Evolutionary conservation across 2,329 filamentous ascomycete genomes (phyloP), one percentile per base, ranked within the genome.

Genomic region (Metarhizium rileyi): DNA sequence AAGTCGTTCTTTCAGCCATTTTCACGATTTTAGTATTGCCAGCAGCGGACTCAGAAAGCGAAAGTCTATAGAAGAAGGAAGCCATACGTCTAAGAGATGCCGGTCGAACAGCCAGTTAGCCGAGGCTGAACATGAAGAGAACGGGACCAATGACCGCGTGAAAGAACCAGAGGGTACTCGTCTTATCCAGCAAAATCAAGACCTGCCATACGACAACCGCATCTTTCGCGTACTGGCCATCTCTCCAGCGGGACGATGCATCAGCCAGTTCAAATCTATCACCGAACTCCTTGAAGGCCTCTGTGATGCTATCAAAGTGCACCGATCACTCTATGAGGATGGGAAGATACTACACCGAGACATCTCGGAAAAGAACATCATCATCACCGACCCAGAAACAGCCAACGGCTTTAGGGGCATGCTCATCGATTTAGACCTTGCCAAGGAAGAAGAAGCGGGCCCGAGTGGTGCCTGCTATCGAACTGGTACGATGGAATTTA

Each of bases 371-470:
- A 52, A 49, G 14, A 52, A 49, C 23, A 45, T 52, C 35, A 49
- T 49, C 23, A 40, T 52, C 26, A 52, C 50, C 14, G 36, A 52
- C 28, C 46, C 42, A n/a, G 26, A 36, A 10, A 41, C 2, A 14
- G 35, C 42, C 23, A 35, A 47, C 36, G 50, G 50, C 23, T 52
- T 44, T 20, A 49, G 42, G 26, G 50, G 50, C 16, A 49, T 49
- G 50, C 38, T 52, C 23, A 52, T 52, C 36, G 45, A 49, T 25
- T 47, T 52, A 10, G 50, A 52, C 36, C 28, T 52, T 14, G 50
- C 44, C 9, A 47, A 49, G 50, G 50, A 51, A 36, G 46, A 51
- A 26, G 40, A 28, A 14, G 46, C 18, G 16, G 41, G 46, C 22
- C 50, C 20, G n/a, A 48, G 50, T 23, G 50, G 46, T 3, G 50